phyloP scores from a whole-genome alignment of 225 moss, liverwort and hornwort species.

The Marchantia polymorpha region DNA sequence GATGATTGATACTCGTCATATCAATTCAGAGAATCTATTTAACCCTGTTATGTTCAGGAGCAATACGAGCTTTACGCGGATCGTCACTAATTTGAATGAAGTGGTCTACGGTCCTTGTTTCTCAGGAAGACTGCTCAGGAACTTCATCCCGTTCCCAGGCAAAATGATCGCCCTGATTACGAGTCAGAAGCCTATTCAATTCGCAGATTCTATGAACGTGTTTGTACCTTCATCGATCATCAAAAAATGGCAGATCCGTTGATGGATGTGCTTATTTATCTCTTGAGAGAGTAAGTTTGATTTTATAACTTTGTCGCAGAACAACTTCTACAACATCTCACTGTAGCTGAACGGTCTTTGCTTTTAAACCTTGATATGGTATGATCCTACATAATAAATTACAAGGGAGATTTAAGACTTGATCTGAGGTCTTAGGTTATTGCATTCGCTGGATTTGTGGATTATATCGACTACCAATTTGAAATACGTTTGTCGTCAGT shows the following conservation, averaged over 20 bases:
- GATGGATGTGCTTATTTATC: conserved; percentile 73
- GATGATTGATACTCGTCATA: not conserved
- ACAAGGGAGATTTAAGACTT: too few species aligned
- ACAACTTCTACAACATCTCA: not conserved
- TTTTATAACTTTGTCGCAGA: too few species aligned
- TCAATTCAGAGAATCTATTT: not conserved
- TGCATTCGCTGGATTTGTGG: too few species aligned
- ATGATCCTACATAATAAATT: too few species aligned
- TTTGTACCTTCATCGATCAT: conserved; percentile 64
- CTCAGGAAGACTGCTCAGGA: conserved; percentile 56
- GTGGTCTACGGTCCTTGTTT: not conserved
- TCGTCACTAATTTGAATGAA: not conserved
- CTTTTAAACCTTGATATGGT: not conserved
- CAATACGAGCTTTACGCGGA: not conserved
- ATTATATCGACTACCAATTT: too few species aligned
- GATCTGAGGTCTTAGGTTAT: too few species aligned
- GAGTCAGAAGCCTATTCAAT: conserved; percentile 56
- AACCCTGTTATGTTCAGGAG: not conserved
- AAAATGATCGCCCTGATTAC: conserved; percentile 36
- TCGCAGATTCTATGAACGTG: conserved; percentile 76
- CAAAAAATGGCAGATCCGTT: conserved; percentile 82
- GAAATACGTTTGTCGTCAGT: too few species aligned
- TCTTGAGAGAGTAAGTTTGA: conserved; percentile 63
- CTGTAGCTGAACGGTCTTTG: not conserved
- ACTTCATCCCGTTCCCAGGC: conserved; percentile 45